phyloP scores from a whole-genome alignment of 2,329 filamentous ascomycete species.

The Ophiostoma sp. region DNA sequence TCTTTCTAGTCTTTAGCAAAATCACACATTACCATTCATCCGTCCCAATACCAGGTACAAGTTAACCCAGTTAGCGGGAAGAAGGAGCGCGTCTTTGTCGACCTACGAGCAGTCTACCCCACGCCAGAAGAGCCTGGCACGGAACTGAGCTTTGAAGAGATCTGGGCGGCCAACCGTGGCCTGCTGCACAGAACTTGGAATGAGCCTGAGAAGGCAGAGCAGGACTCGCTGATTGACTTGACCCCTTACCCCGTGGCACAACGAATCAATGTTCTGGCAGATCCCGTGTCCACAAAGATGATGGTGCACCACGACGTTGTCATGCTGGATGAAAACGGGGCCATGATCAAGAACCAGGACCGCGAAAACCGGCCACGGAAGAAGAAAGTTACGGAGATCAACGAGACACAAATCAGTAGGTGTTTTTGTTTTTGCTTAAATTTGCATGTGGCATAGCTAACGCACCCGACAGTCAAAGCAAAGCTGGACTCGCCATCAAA shows the following conservation, averaged over 20 bases:
- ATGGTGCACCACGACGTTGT: constrained; percentile 41
- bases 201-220: constrained; percentile 27
- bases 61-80: constrained; percentile 77
- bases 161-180: constrained; percentile 72
- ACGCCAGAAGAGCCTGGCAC: constrained; percentile 62
- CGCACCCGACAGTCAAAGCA: constrained; percentile 63
- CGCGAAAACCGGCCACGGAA: constrained; percentile 47
- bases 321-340: constrained; percentile 56
- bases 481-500: constrained; percentile 85
- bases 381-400: constrained; percentile 74
- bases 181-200: constrained; percentile 57
- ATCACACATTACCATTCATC: constrained; percentile 60
- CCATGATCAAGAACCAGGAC: constrained; percentile 31
- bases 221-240: constrained; percentile 15
- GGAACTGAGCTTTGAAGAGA: constrained; percentile 87
- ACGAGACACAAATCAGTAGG: constrained; percentile 89
- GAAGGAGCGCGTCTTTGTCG: constrained; percentile 79
- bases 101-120: constrained; percentile 80
- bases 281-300: constrained; percentile 35
- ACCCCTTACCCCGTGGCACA: constrained; percentile 27
- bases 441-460: background rate
- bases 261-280: constrained; percentile 31
- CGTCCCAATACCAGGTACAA: constrained; percentile 69
- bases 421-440: background rate
- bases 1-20: constrained; percentile 52